A percentile compares a stretch with the other conserved stretches of the same genome.
These are phyloP conservation scores for Zygosaccharomyces kombuchaensis DNA, from an alignment of 805 yeast species.

Conservation along the genomic window DNA sequence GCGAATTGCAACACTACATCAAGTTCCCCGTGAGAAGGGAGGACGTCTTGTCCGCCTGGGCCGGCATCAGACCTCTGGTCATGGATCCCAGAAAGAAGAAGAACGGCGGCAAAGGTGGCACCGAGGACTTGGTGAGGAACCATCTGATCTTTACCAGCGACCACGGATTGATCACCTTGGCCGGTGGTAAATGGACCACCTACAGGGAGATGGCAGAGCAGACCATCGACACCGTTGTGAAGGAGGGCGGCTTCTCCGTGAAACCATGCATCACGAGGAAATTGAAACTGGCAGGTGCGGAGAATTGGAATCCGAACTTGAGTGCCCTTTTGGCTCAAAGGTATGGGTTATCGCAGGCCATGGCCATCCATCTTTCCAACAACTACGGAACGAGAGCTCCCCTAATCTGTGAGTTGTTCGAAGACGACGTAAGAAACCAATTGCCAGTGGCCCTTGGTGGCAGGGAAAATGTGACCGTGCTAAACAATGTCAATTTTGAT, in stretches of 20 bases:
- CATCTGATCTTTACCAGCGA: slow-evolving; percentile 73
- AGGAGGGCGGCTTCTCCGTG: slow-evolving; percentile 41
- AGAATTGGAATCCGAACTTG: slow-evolving; percentile 67
- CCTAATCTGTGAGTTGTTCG: slow-evolving; percentile 56
- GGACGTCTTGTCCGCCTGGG: slow-evolving; percentile 93
- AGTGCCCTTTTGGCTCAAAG: slow-evolving; percentile 76
- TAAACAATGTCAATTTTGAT: slow-evolving; percentile 24
- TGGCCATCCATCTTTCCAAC: slow-evolving; percentile 76
- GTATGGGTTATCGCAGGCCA: slow-evolving; percentile 63
- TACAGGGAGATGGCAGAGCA: slow-evolving; percentile 97
- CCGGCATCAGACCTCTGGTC: slow-evolving; percentile 93
- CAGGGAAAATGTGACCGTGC: slow-evolving; percentile 29
- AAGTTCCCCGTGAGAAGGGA: slow-evolving; percentile 84
- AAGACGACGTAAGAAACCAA: slow-evolving; percentile 49
- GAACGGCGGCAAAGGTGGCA: slow-evolving; percentile 45
- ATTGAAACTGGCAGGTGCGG: slow-evolving; percentile 71
- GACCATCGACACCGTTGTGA: slow-evolving; percentile 70
- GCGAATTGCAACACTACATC: slow-evolving; percentile 84
- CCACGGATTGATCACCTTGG: slow-evolving; percentile 77
- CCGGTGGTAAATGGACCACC: slow-evolving; percentile 99
- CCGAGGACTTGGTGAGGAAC: slow-evolving; percentile 88
- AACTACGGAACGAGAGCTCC: slow-evolving; percentile 92
- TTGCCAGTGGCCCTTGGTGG: slow-evolving; percentile 62
- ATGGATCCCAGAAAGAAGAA: slow-evolving; percentile 64
- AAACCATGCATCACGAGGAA: slow-evolving; percentile 41